A percentile compares a stretch with the other conserved stretches of the same genome.
These are phyloP conservation scores for Coemansia sp. DNA, from an alignment of 192 early-diverging fungal genomes.

Conservation along the genomic window DNA sequence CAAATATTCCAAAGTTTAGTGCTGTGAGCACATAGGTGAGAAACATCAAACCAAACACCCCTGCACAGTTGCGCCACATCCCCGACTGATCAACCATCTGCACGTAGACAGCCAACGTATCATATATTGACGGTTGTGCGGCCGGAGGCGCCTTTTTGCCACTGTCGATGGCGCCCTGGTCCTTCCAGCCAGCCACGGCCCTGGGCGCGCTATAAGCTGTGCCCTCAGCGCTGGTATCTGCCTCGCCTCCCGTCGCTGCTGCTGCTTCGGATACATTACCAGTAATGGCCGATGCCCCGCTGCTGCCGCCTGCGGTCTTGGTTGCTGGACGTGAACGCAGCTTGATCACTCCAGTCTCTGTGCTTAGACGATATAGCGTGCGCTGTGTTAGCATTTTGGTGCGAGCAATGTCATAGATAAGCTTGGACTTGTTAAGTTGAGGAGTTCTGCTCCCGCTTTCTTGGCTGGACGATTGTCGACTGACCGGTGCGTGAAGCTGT, in stretches of 20 bases:
- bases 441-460: not conserved
- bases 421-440: constrained; percentile 27
- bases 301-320: constrained; percentile 3
- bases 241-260: not conserved
- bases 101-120: constrained; percentile 40
- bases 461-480: constrained; percentile 12
- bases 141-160: constrained; percentile 42
- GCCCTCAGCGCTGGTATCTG: constrained; percentile 5
- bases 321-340: constrained; percentile 35
- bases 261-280: constrained; percentile 2
- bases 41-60: constrained; percentile 52
- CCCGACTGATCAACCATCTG: constrained; percentile 53
- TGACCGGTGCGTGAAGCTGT: not conserved
- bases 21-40: constrained; percentile 52
- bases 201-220: constrained; percentile 6
- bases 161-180: constrained; percentile 50
- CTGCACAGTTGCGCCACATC: constrained; percentile 58
- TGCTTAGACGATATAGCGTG: constrained; percentile 41
- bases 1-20: constrained; percentile 52
- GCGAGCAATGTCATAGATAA: constrained; percentile 49
- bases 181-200: constrained; percentile 50
- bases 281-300: constrained; percentile 10
- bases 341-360: constrained; percentile 50
- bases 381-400: constrained; percentile 47
- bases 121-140: constrained; percentile 38